Conservation (phyloP, 2,329 filamentous ascomycete species). For the Penicillium sp. region DNA sequence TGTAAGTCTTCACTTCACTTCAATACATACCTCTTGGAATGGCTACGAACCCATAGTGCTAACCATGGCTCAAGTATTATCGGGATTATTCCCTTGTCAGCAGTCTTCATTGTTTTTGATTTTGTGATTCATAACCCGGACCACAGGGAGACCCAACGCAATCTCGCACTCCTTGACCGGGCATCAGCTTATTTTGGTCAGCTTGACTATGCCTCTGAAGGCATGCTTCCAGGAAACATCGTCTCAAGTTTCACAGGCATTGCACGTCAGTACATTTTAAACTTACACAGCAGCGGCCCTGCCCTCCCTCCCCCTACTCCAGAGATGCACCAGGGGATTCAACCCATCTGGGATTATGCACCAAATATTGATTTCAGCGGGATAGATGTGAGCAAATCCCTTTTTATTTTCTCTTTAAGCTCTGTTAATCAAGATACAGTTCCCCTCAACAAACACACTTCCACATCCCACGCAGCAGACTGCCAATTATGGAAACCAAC, state of each 20-base stretch:
- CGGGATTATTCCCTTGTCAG: neutral
- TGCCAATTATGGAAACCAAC: too few species aligned
- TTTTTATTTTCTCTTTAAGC: neutral
- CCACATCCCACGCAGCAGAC: too few species aligned
- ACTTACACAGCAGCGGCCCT: neutral
- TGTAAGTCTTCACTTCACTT: conserved; percentile 29
- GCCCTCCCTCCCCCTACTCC: neutral
- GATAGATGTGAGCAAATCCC: neutral
- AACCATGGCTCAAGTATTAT: neutral
- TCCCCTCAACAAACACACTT: neutral
- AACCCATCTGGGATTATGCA: neutral
- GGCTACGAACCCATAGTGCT: neutral
- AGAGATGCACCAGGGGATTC: neutral
- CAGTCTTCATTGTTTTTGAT: neutral
- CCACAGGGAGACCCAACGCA: neutral
- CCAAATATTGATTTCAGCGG: neutral
- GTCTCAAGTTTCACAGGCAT: neutral
- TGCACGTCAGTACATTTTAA: neutral
- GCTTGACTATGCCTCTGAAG: neutral
- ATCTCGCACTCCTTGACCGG: neutral
- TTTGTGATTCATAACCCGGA: neutral
- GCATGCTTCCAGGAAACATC: neutral
- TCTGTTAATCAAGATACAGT: neutral
- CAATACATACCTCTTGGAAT: too few species aligned
- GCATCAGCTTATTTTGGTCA: neutral